Base-by-base conservation (phyloP, 495 filamentous ascomycete genomes). In the Talaromyces proteolyticus region DNA sequence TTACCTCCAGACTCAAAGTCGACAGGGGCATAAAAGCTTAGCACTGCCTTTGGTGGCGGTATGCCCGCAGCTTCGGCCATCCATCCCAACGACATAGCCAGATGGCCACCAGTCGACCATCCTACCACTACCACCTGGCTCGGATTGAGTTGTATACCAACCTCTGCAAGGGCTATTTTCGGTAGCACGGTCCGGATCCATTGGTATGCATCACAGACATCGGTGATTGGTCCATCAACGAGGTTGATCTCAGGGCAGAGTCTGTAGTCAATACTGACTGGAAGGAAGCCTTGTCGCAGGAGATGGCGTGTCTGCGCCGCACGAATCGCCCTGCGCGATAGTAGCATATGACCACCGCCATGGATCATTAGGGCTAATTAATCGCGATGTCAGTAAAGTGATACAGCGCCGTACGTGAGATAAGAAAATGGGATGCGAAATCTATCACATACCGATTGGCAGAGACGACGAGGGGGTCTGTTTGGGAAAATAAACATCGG, bases 341-440 rank as follows among this genome's bases (percentile, higher is more conserved):
- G 53, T 36, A 66, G 67, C 6, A 75, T 50, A 45, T 79, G 70
- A 21, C 75, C 63, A 11, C 76, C 76, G 3, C 77, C 76, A 45
- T 81, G 77, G 34, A 79, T 68, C 70, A 79, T 73, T 4, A 81
- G 54, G 11, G 76, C 77, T 73, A 20, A n/a, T n/a, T 74, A 34
- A 79, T 68, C 74, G 77, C 75, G 6, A 79, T 51, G 7, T 76
- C 77, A 72, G 44, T 17, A n/a, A n/a, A n/a, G n/a, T n/a, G n/a
- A n/a, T n/a, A n/a, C n/a, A n/a, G n/a, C n/a, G n/a, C n/a, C n/a
- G n/a, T n/a, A n/a, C n/a, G n/a, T n/a, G n/a, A n/a, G n/a, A n/a
- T n/a, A n/a, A n/a, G n/a, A n/a, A n/a, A n/a, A 43, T 44, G 12
- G 21, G n/a, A 47, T 41, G 3, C 29, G 6, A 8, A 49, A 29